Percentiles rank a stretch among this genome's conserved stretches.
phyloP scores from a whole-genome alignment of 371 early-diverging fungal species.

The Syncephalastrum contaminatum region DNA sequence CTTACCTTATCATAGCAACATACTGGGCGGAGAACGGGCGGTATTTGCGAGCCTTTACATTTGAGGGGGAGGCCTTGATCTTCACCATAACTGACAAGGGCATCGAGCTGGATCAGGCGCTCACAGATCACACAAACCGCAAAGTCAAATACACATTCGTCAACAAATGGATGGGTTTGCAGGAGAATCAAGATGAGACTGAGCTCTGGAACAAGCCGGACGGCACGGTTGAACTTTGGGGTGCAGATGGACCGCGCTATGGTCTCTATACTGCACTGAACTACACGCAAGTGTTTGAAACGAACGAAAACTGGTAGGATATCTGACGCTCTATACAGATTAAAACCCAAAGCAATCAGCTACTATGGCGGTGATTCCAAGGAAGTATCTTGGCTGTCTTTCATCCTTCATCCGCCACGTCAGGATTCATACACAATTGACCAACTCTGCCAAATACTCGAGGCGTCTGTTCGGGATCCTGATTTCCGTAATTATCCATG shows the following conservation, averaged over 20 bases:
- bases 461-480: conserved; percentile 1
- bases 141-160: conserved; percentile 6
- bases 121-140: not conserved
- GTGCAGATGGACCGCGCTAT: not conserved
- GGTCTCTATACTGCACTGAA: not conserved
- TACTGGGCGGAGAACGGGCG: conserved; percentile 6
- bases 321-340: not conserved
- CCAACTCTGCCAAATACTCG: too few species aligned
- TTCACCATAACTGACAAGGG: not conserved
- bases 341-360: not conserved
- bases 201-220: not conserved
- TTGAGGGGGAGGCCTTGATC: conserved; percentile 5
- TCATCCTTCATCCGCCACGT: conserved; percentile 1
- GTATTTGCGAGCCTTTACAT: conserved; percentile 3
- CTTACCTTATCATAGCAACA: not conserved
- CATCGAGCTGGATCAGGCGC: not conserved
- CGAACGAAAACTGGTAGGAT: not conserved
- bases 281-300: not conserved
- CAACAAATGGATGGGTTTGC: conserved; percentile 6
- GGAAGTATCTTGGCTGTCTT: conserved; percentile 4
- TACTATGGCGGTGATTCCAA: conserved; percentile 3
- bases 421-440: not conserved
- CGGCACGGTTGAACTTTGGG: not conserved
- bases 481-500: conserved; percentile 1
- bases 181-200: conserved; percentile 2